Evolutionary conservation across 2,329 filamentous ascomycete genomes (phyloP).

Genomic region (Ascochyta pisi): DNA sequence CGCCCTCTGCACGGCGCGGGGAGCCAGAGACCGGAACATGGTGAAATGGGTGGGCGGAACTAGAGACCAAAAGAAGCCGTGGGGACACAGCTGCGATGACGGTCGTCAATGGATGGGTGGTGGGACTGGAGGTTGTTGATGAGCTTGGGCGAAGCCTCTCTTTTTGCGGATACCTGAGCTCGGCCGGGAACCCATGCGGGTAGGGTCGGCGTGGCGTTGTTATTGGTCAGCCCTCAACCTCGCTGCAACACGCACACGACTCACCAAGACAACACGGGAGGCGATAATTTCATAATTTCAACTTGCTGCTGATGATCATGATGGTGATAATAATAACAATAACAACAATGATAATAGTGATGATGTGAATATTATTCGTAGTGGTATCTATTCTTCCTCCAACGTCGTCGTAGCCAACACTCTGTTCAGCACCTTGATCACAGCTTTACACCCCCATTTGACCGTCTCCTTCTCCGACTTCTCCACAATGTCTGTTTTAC

Average conservation of each 20-base stretch:
- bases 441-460: slow-evolving; percentile 52
- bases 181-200: slow-evolving; percentile 31
- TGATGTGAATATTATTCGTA: neutral
- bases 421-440: slow-evolving; percentile 47
- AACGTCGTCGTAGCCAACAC: slow-evolving; percentile 41
- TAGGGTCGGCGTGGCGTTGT: slow-evolving; percentile 31
- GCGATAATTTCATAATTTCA: neutral
- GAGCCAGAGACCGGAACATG: slow-evolving; percentile 62
- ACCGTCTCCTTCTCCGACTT: slow-evolving; percentile 61
- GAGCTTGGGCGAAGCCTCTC: slow-evolving; percentile 29
- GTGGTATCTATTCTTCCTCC: slow-evolving; percentile 47
- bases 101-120: slow-evolving; percentile 49
- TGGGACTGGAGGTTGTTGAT: slow-evolving; percentile 46
- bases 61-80: slow-evolving; percentile 39
- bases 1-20: slow-evolving; percentile 57
- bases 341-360: too few relatives aligned
- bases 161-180: slow-evolving; percentile 13
- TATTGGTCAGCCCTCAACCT: slow-evolving; percentile 12
- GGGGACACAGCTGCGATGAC: slow-evolving; percentile 38
- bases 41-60: slow-evolving; percentile 34
- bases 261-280: slow-evolving; percentile 10
- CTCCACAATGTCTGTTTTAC: slow-evolving; percentile 64
- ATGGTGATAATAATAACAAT: too few relatives aligned
- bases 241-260: slow-evolving; percentile 1
- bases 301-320: neutral